Evolutionary conservation across 106 monocot genomes (phyloP).

Genomic region (Dendrobium nobile): DNA sequence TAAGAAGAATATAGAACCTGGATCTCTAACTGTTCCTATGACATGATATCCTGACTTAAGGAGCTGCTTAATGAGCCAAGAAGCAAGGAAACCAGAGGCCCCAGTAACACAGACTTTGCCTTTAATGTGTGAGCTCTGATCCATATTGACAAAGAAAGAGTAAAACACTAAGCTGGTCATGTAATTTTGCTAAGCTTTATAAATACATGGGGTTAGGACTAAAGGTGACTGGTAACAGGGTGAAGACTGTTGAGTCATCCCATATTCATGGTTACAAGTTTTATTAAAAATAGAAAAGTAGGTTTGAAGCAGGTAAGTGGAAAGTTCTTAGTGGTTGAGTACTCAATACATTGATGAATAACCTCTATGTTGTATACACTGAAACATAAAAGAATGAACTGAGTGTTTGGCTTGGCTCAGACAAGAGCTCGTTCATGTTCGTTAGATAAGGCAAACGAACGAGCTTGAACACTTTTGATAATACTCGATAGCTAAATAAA

Average conservation of each 20-base stretch:
- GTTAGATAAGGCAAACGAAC: too few relatives aligned
- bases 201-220: background rate
- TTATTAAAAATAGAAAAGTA: background rate
- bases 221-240: background rate
- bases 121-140: background rate
- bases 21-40: conserved; percentile 25
- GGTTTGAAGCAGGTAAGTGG: background rate
- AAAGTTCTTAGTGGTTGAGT: background rate
- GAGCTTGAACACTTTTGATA: too few relatives aligned
- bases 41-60: conserved; percentile 20
- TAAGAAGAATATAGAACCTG: conserved; percentile 11
- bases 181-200: background rate
- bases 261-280: background rate
- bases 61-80: conserved; percentile 18
- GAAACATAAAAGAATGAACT: too few relatives aligned
- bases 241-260: background rate
- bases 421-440: too few relatives aligned
- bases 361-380: too few relatives aligned
- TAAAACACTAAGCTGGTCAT: background rate
- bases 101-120: conserved; percentile 23
- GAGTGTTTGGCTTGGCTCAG: too few relatives aligned
- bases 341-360: background rate
- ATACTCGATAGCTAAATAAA: too few relatives aligned
- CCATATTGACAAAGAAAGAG: background rate
- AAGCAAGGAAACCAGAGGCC: conserved; percentile 17